Percentiles rank a stretch among this genome's conserved stretches.
These are phyloP conservation scores for Xylaria nigripes DNA, from an alignment of 495 filamentous ascomycete genomes.

Conservation along the genomic window DNA sequence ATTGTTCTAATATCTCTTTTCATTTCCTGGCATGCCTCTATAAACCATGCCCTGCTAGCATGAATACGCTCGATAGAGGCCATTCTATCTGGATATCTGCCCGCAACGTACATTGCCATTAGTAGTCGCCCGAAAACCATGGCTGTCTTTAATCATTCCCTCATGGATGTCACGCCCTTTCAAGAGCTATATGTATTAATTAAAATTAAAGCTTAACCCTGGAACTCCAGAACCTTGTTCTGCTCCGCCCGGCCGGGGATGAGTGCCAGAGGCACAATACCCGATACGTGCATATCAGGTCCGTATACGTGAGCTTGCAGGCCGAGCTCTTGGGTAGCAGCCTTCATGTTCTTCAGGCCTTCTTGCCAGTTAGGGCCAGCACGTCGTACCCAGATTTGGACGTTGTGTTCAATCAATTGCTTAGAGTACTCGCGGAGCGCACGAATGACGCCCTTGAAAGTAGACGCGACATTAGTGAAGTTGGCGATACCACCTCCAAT, in stretches of 20 bases:
- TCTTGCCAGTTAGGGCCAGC: constrained; percentile 99
- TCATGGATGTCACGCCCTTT: constrained; percentile 2
- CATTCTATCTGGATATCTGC: constrained; percentile 9
- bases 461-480: constrained; percentile 95
- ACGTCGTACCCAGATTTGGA: constrained; percentile 98
- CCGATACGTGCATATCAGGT: constrained; percentile 82
- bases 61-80: constrained; percentile 9
- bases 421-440: constrained; percentile 87
- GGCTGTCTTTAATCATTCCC: constrained; percentile 5
- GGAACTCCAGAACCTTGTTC: constrained; percentile 47
- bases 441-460: constrained; percentile 99
- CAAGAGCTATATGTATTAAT: constrained; percentile 9
- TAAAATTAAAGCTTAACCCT: constrained; percentile 30
- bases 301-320: constrained; percentile 95
- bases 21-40: constrained; percentile 9
- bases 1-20: constrained; percentile 6
- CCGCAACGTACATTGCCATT: constrained; percentile 13
- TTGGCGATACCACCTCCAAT: constrained; percentile 99
- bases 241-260: constrained; percentile 47
- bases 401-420: constrained; percentile 87
- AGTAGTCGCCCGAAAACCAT: constrained; percentile 10
- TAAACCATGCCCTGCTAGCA: constrained; percentile 12
- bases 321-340: constrained; percentile 83
- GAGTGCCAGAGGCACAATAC: constrained; percentile 57
- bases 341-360: constrained; percentile 99